Conservation (phyloP, 768 basidiomycete species). For the Calocybe indica region DNA sequence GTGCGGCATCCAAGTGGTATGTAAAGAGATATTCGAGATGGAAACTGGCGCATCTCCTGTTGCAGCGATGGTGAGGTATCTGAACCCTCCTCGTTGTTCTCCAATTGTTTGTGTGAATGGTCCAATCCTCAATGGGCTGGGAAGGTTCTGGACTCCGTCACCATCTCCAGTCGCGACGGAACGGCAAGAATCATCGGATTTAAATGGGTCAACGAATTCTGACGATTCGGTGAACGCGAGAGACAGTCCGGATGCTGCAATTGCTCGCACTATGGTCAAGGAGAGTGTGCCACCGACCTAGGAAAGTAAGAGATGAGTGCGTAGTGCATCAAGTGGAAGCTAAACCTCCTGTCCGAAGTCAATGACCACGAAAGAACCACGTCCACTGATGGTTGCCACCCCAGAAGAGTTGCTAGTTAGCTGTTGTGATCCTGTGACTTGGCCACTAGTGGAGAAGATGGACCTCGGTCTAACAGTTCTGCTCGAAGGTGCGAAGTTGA, state of each 20-base stretch:
- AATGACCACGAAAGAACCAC: slow-evolving; percentile 29
- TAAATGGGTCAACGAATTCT: slow-evolving; percentile 35
- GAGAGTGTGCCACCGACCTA: slow-evolving; percentile 29
- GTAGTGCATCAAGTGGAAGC: neutral
- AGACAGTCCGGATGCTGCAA: slow-evolving; percentile 27
- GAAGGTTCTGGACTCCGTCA: slow-evolving; percentile 29
- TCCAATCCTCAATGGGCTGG: slow-evolving; percentile 19
- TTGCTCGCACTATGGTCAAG: slow-evolving; percentile 18
- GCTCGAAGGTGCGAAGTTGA: slow-evolving; percentile 32
- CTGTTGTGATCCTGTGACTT: slow-evolving; percentile 16
- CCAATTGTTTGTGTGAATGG: slow-evolving; percentile 28
- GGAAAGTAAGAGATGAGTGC: neutral
- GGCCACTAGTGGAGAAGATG: slow-evolving; percentile 19
- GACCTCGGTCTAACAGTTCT: slow-evolving; percentile 24
- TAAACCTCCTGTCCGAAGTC: slow-evolving; percentile 34
- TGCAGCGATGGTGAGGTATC: slow-evolving; percentile 39
- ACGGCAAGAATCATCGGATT: slow-evolving; percentile 35
- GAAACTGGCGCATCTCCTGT: slow-evolving; percentile 28
- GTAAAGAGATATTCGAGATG: slow-evolving; percentile 36
- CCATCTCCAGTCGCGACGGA: slow-evolving; percentile 15
- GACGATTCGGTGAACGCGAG: slow-evolving; percentile 47
- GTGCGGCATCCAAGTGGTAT: slow-evolving; percentile 43
- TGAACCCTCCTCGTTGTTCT: slow-evolving; percentile 41
- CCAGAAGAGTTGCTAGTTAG: slow-evolving; percentile 17
- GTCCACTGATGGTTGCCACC: slow-evolving; percentile 20